phyloP scores from a whole-genome alignment of 2,329 filamentous ascomycete species.

The Monilinia fructicola region DNA sequence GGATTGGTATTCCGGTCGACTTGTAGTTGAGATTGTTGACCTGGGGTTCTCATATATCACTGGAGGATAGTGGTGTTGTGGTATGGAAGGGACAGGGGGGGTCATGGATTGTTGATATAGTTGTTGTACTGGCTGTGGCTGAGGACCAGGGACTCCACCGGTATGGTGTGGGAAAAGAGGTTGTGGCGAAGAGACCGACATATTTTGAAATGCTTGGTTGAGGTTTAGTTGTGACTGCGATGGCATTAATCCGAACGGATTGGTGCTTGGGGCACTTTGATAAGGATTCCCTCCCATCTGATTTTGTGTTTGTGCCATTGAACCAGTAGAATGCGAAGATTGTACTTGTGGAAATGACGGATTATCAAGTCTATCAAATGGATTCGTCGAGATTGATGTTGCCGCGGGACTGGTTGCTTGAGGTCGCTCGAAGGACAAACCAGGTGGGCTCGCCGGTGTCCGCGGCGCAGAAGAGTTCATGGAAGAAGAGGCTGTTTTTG shows the following conservation, averaged over 20 bases:
- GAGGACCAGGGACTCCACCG: conserved; percentile 52
- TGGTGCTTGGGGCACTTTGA: conserved; percentile 47
- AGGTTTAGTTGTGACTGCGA: conserved; percentile 46
- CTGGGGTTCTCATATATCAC: conserved; percentile 37
- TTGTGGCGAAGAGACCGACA: conserved; percentile 62
- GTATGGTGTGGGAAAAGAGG: conserved; percentile 75
- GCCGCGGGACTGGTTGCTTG: conserved; percentile 28
- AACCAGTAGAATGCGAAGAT: conserved; percentile 65
- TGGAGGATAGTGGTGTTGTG: conserved; percentile 37
- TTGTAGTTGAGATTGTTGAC: conserved; percentile 33
- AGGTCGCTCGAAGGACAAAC: conserved; percentile 37
- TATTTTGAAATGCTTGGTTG: conserved; percentile 68
- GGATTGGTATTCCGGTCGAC: conserved; percentile 33
- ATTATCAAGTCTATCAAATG: conserved; percentile 58
- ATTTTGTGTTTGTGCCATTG: conserved; percentile 54
- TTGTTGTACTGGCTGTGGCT: conserved; percentile 45
- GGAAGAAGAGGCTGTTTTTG: conserved; percentile 42
- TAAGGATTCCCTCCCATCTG: conserved; percentile 35
- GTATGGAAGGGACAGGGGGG: conserved; percentile 39
- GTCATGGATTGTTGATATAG: conserved; percentile 42
- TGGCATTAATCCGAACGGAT: conserved; percentile 63
- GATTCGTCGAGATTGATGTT: conserved; percentile 54
- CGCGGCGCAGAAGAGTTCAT: conserved; percentile 53
- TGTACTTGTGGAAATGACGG: conserved; percentile 55
- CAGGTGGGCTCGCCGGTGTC: conserved; percentile 43